Conservation (phyloP, 1,284 basidiomycete genomes). For the Abortiporus biennis region DNA sequence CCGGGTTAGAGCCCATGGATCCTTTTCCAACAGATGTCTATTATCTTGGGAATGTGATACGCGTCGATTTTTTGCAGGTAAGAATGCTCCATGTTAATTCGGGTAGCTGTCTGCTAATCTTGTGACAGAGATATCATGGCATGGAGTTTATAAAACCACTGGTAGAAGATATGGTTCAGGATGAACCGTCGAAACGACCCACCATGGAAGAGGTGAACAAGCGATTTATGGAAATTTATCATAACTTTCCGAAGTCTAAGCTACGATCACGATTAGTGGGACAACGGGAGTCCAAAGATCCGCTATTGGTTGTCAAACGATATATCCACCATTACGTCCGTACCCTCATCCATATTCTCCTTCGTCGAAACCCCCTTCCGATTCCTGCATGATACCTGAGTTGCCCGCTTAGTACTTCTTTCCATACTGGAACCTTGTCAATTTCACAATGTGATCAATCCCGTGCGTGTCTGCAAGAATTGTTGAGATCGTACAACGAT, state of each 20-base stretch:
- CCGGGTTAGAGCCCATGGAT: neutral
- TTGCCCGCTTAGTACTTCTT: neutral
- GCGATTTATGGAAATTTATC: constrained; percentile 6
- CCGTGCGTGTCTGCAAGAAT: no score
- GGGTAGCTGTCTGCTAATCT: neutral
- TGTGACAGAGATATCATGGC: neutral
- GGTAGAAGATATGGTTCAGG: constrained; percentile 10
- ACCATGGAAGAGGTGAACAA: constrained; percentile 12
- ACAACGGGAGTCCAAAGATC: neutral
- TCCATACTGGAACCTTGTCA: no score
- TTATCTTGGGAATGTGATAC: constrained; percentile 18
- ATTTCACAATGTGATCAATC: no score
- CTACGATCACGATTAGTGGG: neutral
- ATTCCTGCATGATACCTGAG: neutral
- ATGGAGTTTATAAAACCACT: constrained; percentile 16
- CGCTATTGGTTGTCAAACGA: neutral
- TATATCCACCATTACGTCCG: constrained; percentile 1
- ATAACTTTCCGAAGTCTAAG: neutral
- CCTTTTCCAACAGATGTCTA: constrained; percentile 11
- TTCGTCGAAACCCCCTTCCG: neutral
- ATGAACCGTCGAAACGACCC: constrained; percentile 11
- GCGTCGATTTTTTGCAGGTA: constrained; percentile 13
- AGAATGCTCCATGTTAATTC: neutral
- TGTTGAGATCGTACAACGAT: no score
- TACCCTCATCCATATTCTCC: constrained; percentile 1